These are phyloP conservation scores for Amesomyces nigricolor DNA, from an alignment of 2,329 filamentous ascomycete genomes.

Conservation along the genomic window DNA sequence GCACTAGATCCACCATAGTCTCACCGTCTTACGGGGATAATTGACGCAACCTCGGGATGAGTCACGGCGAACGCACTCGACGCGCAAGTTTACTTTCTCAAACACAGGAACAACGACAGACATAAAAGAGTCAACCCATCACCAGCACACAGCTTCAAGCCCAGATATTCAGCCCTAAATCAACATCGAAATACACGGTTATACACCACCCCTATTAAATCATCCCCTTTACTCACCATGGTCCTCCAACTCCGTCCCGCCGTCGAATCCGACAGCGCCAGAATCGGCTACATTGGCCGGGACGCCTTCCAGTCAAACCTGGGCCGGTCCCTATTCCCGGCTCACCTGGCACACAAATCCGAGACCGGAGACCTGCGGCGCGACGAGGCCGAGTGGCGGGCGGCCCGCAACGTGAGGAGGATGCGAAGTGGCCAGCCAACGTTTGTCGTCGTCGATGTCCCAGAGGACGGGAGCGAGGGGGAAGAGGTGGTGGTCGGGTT, in stretches of 20 bases:
- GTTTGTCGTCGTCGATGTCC: slow-evolving; percentile 18
- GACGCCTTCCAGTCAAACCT: slow-evolving; percentile 23
- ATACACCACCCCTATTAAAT: too few relatives aligned
- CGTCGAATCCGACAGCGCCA: slow-evolving; percentile 24
- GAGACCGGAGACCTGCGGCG: slow-evolving; percentile 5
- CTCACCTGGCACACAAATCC: slow-evolving; percentile 9
- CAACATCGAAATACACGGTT: too few relatives aligned
- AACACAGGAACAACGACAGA: too few relatives aligned
- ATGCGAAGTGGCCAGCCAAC: slow-evolving; percentile 19
- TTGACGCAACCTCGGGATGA: too few relatives aligned
- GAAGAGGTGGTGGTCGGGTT: slow-evolving; percentile 16
- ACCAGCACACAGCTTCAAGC: too few relatives aligned
- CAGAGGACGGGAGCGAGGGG: not conserved
- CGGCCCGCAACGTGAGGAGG: slow-evolving; percentile 6
- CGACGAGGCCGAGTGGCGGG: slow-evolving; percentile 21
- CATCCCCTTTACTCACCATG: slow-evolving; percentile 16
- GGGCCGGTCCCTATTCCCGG: slow-evolving; percentile 18
- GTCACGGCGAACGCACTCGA: too few relatives aligned
- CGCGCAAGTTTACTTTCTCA: too few relatives aligned
- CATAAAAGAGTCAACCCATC: too few relatives aligned
- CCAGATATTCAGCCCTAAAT: too few relatives aligned
- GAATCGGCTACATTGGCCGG: slow-evolving; percentile 25
- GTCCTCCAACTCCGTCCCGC: slow-evolving; percentile 26
- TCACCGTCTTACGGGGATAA: not conserved
- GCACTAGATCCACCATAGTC: not conserved